Conservation (phyloP, 345 rosid species). For the Arabis hirsuta region DNA sequence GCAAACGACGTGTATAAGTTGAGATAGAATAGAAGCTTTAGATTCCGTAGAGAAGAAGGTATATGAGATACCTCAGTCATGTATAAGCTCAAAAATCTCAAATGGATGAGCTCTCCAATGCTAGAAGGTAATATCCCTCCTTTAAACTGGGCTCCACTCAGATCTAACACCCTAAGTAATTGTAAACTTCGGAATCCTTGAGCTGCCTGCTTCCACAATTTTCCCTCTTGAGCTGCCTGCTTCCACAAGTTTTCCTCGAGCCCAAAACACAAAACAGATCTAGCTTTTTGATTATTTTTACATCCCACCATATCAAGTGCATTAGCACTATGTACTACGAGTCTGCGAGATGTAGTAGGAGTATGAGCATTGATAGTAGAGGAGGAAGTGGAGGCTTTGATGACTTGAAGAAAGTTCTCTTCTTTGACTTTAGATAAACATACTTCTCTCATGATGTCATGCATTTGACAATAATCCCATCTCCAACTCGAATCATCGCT, state of each 20-base stretch:
- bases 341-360: no score
- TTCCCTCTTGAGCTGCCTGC: no score
- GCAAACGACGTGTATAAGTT: background rate
- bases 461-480: no score
- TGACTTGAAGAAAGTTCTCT: no score
- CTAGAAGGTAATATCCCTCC: conserved; percentile 31
- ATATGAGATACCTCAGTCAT: background rate
- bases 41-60: conserved; percentile 24
- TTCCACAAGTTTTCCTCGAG: background rate
- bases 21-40: conserved; percentile 8
- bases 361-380: no score
- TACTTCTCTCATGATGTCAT: no score
- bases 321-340: background rate
- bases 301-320: background rate
- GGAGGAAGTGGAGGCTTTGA: no score
- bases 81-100: conserved; percentile 25
- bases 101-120: conserved; percentile 45
- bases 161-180: conserved; percentile 26
- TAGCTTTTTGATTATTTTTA: background rate
- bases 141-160: background rate
- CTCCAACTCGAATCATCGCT: no score
- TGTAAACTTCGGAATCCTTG: background rate
- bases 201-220: background rate
- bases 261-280: background rate
- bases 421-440: no score